Conservation (phyloP, 768 basidiomycete genomes). For the Suillus clintonianus region DNA sequence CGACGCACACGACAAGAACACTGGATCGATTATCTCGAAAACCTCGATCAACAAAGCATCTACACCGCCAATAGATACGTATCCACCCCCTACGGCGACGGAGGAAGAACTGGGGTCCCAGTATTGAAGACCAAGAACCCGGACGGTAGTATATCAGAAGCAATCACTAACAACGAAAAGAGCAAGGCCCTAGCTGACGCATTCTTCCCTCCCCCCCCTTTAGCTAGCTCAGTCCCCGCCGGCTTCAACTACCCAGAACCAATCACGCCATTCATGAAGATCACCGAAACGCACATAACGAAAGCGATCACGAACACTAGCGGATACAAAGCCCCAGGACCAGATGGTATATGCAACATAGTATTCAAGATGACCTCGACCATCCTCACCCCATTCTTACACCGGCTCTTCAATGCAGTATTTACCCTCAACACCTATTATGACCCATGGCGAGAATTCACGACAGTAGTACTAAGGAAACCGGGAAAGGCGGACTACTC, state of each 20-base stretch:
- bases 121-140: no score
- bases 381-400: no score
- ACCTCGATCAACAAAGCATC: no score
- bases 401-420: background rate
- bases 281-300: conserved; percentile 14
- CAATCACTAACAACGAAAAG: conserved; percentile 21
- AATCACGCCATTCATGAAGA: background rate
- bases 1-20: no score
- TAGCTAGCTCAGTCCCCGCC: background rate
- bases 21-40: no score
- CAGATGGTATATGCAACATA: conserved; percentile 30
- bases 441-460: background rate
- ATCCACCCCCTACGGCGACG: no score
- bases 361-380: conserved; percentile 10
- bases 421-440: background rate
- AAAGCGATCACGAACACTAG: no score
- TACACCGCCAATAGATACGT: no score
- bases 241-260: conserved; percentile 6
- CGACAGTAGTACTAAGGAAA: no score
- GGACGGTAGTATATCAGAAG: no score
- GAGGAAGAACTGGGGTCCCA: background rate
- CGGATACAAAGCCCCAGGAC: conserved; percentile 23
- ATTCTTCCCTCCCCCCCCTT: conserved; percentile 26
- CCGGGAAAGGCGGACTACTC: conserved; percentile 38
- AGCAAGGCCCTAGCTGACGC: conserved; percentile 10